Base-by-base conservation (phyloP, 192 early-diverging fungal genomes). In the Lunasporangiospora selenospora region DNA sequence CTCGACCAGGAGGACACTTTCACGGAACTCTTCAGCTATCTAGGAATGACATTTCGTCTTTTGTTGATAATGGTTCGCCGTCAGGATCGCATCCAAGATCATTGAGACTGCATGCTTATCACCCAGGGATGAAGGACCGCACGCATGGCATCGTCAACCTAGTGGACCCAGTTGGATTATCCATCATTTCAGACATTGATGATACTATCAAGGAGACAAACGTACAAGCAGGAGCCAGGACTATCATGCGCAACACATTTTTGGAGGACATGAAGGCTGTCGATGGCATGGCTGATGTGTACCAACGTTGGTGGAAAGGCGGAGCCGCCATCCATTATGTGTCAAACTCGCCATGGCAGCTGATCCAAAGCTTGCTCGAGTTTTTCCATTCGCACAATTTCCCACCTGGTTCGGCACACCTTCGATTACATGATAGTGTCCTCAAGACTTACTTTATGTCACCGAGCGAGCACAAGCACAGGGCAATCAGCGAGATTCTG, bases 151-250 rank as follows among this genome's bases (percentile, higher is more conserved):
- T 69, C 40, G 83, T 63, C 58, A 81, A 85, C 51, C 58, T 94
- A 29, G 78, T 94, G 50, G 84, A 88, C 16, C 85, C 84, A 1
- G 62, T 53, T 6, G 94, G 95, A 12, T 65, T 92, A 9, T 93
- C 92, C 0, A 67, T 95, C 11, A 90, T 95, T 30, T 91, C 89
- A 3, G 89, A 91, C 57, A 89, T 97, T 53, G 95, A 97, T 71
- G 95, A 97, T 70, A 97, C 95, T 9, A 97, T 97, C 73, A 95
- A 95, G 64, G 82, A 90, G 10, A 93, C 93, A 0, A 81, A 88
- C 23, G 83, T 97, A 30, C 65, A 83, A 10, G 75, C 75, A 16
- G 92, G 93, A n/a, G 83, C 87, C 29, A 78, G 82, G 39, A 83
- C 85, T 11, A 85, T 88, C 12, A 55, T 90, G 26, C 63, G 76